Base-by-base conservation (phyloP, 2,329 filamentous ascomycete genomes). In the Alternaria ventricosa region DNA sequence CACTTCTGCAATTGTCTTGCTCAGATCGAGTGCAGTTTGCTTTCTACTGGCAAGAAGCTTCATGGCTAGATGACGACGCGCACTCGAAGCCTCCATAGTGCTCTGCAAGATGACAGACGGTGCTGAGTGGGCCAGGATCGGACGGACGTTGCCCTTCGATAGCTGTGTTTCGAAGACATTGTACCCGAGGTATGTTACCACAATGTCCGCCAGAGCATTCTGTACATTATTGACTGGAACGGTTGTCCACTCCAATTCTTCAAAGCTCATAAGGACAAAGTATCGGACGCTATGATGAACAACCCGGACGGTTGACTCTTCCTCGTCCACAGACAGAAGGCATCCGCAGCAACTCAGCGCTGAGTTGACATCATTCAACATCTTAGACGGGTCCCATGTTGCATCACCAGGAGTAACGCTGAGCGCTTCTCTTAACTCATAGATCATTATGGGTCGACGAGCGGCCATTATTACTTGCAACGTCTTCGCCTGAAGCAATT, bases 341-440 rank as follows among this genome's bases (percentile, higher is more conserved):
- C 70, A 72, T 45, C 72, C 70, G 25, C 71, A 74, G 57, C 64
- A 68, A 41, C 61, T 60, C 44, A 74, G 41, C 50, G 68, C 63
- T 6, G 63, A 64, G 18, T 70, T 33, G 12, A 70, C 51, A 18
- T 73, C 44, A 20, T 73, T 68, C 22, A 72, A 15, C 6, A 67
- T 6, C 13, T 28, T 67, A 2, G 69, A 63, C 12, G 66, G 46
- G 55, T 66, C 49, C 66, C 64, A 72, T 1, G 15, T 57, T 5
- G 63, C 41, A 47, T 80, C 65, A 2, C 80, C 79, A 9, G 76
- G 74, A 3, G 63, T 61, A 0, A 84, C 78, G 13, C 80, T 81
- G 0, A 82, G 55, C 6, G 80, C 80, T 71, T 83, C 81, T 20
- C 74, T 71, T 49, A 84, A 67, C 51, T 84, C 77, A 0, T 79